Base-by-base conservation (phyloP, 2,329 filamentous ascomycete species). In the Cladosporium colombiae region DNA sequence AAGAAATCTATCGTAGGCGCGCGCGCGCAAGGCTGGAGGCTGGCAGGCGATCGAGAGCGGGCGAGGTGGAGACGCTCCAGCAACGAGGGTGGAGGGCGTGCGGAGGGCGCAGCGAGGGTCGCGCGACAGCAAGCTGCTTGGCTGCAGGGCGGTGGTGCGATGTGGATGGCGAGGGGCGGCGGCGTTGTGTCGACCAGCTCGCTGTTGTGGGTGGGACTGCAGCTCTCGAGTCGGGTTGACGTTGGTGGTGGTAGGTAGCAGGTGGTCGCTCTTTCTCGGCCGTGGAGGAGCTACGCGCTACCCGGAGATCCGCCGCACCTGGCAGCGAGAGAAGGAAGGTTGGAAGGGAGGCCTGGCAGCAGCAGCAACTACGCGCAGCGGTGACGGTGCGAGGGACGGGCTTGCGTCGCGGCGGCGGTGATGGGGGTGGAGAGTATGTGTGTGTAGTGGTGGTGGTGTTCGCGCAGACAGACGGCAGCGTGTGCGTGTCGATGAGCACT, bases 181-280 rank as follows among this genome's bases (percentile, higher is more conserved):
- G 33, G 61, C 46, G 35, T 31, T 31, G 50, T 31, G 50, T 40
- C 25, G 37, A 59, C 8, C 7, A 16, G 40, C 40, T 46, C 29
- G 50, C 18, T n/a, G 49, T 63, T 37, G 25, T 56, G 61, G 29
- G 31, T 37, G 31, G 61, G 50, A 23, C 14, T 35, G 35, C 10
- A 63, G 63, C 63, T 60, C 63, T 11, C 27, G 49, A 46, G 23
- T 59, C 18, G 49, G 21, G 21, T 65, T 59, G 53, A 53, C 63
- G 29, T 37, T 58, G 52, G 52, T 64, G 37, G 18, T 27, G 50
- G 27, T 27, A 52, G 23, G 50, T 18, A 29, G 52, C 52, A 29
- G 40, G 62, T 53, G 49, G 62, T 46, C 63, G 63, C 61, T 55
- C 61, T 46, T 55, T 55, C 49, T 63, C 49, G 50, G 61, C 44